Evolutionary conservation across 169 alveolate genomes (phyloP).

Genomic region (Sarcocystis neurona): DNA sequence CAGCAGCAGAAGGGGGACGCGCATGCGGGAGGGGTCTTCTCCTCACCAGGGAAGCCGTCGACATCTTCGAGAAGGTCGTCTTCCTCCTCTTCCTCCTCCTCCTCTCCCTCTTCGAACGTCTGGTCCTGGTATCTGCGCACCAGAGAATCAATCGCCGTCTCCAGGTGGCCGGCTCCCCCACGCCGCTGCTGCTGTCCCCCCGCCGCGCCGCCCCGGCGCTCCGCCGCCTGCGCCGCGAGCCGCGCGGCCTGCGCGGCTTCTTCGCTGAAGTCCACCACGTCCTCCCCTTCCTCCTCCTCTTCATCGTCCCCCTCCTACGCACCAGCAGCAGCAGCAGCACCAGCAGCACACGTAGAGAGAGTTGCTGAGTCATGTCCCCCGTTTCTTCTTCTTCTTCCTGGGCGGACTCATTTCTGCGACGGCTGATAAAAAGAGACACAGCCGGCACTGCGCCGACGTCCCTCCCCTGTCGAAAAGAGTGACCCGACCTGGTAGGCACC

Average conservation of each 20-base stretch:
- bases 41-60: conserved; percentile 18
- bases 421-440: no score
- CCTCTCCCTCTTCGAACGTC: conserved; percentile 48
- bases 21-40: background rate
- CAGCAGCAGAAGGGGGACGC: background rate
- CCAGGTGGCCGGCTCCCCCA: conserved; percentile 40
- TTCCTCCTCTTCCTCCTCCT: conserved; percentile 12
- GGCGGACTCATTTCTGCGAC: no score
- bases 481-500: no score
- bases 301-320: conserved; percentile 42
- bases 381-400: no score
- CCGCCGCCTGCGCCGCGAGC: conserved; percentile 41
- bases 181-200: conserved; percentile 7
- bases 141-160: conserved; percentile 42
- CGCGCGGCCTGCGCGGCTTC: conserved; percentile 47
- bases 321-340: background rate
- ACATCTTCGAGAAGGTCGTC: conserved; percentile 38
- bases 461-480: no score
- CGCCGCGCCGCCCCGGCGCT: background rate
- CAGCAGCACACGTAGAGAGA: no score
- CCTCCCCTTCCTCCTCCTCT: conserved; percentile 39
- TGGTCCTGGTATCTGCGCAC: conserved; percentile 41
- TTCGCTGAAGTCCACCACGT: conserved; percentile 28
- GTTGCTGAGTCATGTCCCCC: no score
- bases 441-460: no score